Evolutionary conservation across 352 stramenopile species (phyloP).

Genomic region (Pythium sukuiense): DNA sequence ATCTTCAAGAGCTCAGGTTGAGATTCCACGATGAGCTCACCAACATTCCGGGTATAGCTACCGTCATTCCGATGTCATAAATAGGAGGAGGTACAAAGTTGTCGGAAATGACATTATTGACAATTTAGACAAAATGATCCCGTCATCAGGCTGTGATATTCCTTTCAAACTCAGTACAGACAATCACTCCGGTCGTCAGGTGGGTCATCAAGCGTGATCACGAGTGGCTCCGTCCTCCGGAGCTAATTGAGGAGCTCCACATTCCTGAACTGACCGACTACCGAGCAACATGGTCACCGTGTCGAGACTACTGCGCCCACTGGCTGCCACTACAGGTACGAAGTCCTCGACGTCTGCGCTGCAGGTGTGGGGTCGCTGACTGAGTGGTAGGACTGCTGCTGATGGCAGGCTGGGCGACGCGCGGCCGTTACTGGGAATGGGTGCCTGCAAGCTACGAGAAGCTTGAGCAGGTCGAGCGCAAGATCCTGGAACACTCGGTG

Average conservation of each 20-base stretch:
- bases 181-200: background rate
- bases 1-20: background rate
- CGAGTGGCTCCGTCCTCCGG: background rate
- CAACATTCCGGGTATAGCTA: background rate
- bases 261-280: background rate
- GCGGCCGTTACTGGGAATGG: conserved; percentile 69
- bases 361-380: background rate
- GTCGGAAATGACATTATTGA: background rate
- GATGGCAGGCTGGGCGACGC: conserved; percentile 58
- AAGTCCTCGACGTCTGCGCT: background rate
- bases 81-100: background rate
- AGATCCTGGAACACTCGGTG: conserved; percentile 54
- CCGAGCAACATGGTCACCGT: background rate
- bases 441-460: conserved; percentile 67
- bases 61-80: background rate
- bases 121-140: background rate
- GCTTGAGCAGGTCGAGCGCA: conserved; percentile 61
- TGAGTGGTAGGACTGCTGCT: conserved; percentile 35
- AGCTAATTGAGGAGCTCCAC: background rate
- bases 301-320: conserved; percentile 16
- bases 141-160: background rate
- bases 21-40: background rate
- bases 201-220: background rate
- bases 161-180: background rate
- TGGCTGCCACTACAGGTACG: conserved; percentile 24